Evolutionary conservation across 176 grass and related monocot genomes (phyloP).

Genomic region (Raddia distichophylla): DNA sequence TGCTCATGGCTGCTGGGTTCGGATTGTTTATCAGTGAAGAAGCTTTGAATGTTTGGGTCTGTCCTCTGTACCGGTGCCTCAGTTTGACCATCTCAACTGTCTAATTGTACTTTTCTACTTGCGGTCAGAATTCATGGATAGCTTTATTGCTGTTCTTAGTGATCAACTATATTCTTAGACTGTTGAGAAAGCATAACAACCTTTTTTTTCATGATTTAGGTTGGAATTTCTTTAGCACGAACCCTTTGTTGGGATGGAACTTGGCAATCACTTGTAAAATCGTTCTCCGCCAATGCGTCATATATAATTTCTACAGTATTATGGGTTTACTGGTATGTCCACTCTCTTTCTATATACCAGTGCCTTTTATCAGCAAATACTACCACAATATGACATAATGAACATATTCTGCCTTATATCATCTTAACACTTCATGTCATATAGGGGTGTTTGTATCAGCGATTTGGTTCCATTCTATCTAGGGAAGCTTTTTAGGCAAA

Average conservation of each 20-base stretch:
- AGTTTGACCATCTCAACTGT: slow-evolving; percentile 45
- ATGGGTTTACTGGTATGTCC: slow-evolving; percentile 89
- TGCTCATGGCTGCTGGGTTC: slow-evolving; percentile 89
- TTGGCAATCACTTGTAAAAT: slow-evolving; percentile 70
- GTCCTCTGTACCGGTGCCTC: slow-evolving; percentile 77
- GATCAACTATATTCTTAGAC: slow-evolving; percentile 9
- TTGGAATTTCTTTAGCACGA: slow-evolving; percentile 86
- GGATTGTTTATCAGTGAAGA: slow-evolving; percentile 93
- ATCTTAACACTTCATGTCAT: slow-evolving; percentile 25
- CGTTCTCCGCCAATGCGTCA: slow-evolving; percentile 72
- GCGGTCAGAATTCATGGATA: background rate
- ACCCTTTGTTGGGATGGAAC: slow-evolving; percentile 78
- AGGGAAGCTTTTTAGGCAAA: slow-evolving; percentile 78
- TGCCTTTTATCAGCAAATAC: slow-evolving; percentile 1
- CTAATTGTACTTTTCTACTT: slow-evolving; percentile 16
- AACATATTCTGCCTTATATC: background rate
- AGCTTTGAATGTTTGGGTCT: slow-evolving; percentile 92
- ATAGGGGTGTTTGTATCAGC: slow-evolving; percentile 90
- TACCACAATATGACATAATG: no score
- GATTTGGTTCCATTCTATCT: slow-evolving; percentile 88
- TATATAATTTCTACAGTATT: slow-evolving; percentile 79
- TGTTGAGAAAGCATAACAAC: slow-evolving; percentile 18
- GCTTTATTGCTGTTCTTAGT: slow-evolving; percentile 18
- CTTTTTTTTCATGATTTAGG: slow-evolving; percentile 52
- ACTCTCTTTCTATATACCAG: slow-evolving; percentile 22